Evolutionary conservation across 129 eudicot species (phyloP).

Genomic region (Dittrichia graveolens): DNA sequence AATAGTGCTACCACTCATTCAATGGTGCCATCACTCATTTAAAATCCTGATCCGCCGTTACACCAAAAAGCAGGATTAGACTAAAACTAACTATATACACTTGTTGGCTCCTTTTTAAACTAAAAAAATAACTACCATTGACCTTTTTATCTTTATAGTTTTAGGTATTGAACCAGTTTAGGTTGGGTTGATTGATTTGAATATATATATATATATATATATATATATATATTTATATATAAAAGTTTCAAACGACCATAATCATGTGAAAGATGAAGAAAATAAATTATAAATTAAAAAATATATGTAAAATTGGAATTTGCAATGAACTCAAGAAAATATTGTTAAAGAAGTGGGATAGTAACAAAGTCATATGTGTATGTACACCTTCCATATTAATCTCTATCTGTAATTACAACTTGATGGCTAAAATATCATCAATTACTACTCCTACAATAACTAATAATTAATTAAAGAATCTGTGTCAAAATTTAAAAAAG

Average conservation of each 20-base stretch:
- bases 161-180: too few species aligned
- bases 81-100: too few species aligned
- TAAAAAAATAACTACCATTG: too few species aligned
- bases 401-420: constrained; percentile 38
- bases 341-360: constrained; percentile 20
- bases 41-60: too few species aligned
- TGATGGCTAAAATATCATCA: constrained; percentile 26
- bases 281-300: not conserved
- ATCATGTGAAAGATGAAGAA: not conserved
- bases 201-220: too few species aligned
- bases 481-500: constrained; percentile 30
- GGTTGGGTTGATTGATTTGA: too few species aligned
- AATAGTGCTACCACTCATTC: too few species aligned
- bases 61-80: too few species aligned
- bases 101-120: too few species aligned
- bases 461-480: constrained; percentile 28
- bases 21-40: too few species aligned
- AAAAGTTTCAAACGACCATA: not conserved
- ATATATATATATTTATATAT: too few species aligned
- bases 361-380: constrained; percentile 35
- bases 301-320: not conserved
- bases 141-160: too few species aligned
- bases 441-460: constrained; percentile 10
- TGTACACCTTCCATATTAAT: constrained; percentile 8
- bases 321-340: constrained; percentile 20